These are phyloP conservation scores for Colletotrichum phormii DNA, from an alignment of 2,329 filamentous ascomycete species.

Conservation along the genomic window DNA sequence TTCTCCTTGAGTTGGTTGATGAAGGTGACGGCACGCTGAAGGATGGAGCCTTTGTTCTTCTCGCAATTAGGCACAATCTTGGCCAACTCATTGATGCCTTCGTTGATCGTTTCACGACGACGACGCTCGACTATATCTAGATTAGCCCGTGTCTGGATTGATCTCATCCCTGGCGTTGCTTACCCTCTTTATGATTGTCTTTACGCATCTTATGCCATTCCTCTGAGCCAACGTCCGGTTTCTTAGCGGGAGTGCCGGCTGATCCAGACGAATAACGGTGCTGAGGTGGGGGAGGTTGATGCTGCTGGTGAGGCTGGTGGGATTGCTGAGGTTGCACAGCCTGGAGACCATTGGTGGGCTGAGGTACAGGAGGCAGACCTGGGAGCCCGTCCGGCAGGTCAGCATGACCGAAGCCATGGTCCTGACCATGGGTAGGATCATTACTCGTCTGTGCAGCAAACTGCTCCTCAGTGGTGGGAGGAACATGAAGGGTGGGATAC, in stretches of 20 bases:
- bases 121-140: conserved; percentile 83
- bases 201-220: conserved; percentile 98
- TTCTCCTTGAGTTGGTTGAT: conserved; percentile 96
- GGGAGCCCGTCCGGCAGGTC: conserved; percentile 47
- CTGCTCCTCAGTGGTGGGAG: conserved; percentile 68
- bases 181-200: conserved; percentile 99
- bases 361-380: conserved; percentile 33
- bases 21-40: conserved; percentile 93
- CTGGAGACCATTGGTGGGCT: conserved; percentile 33
- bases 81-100: conserved; percentile 97
- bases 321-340: conserved; percentile 37
- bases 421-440: conserved; percentile 48
- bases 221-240: conserved; percentile 92
- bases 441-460: conserved; percentile 64
- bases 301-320: conserved; percentile 40
- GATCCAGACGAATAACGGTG: conserved; percentile 49
- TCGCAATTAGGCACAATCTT: conserved; percentile 98
- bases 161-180: conserved; percentile 42
- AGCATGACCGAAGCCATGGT: conserved; percentile 49
- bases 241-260: conserved; percentile 62
- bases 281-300: conserved; percentile 42
- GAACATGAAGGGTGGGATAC: conserved; percentile 70
- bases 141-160: conserved; percentile 39
- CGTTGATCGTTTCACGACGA: conserved; percentile 97
- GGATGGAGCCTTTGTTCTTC: conserved; percentile 98